Evolutionary conservation across 2,329 filamentous ascomycete genomes (phyloP).

Genomic region (Beauveria caledonica): DNA sequence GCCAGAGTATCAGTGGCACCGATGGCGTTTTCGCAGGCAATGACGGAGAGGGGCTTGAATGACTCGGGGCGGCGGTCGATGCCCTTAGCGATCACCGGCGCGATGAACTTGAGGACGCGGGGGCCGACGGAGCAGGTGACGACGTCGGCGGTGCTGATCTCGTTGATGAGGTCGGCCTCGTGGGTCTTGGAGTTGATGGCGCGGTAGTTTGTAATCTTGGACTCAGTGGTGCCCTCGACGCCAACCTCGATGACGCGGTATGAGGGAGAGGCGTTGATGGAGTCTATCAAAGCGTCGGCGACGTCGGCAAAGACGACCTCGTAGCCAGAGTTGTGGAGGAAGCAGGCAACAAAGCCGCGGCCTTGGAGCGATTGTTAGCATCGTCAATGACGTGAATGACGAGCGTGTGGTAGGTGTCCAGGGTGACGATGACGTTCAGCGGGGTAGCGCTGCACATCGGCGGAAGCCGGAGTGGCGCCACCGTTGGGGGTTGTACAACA

Average conservation of each 20-base stretch:
- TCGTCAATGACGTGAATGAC: background rate
- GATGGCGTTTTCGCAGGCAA: constrained; percentile 97
- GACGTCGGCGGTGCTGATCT: constrained; percentile 79
- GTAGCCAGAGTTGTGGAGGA: constrained; percentile 90
- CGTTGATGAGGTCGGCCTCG: constrained; percentile 70
- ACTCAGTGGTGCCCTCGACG: constrained; percentile 68
- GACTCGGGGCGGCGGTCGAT: constrained; percentile 62
- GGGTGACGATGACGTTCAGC: constrained; percentile 3
- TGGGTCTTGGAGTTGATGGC: constrained; percentile 92
- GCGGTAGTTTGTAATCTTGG: constrained; percentile 88
- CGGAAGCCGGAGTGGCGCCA: constrained; percentile 1
- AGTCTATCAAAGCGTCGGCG: constrained; percentile 71
- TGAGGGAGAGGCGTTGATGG: constrained; percentile 63
- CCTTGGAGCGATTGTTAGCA: constrained; percentile 23
- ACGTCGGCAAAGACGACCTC: constrained; percentile 97
- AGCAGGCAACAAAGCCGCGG: constrained; percentile 80
- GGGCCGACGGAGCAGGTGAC: constrained; percentile 97
- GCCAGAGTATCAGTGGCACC: constrained; percentile 85
- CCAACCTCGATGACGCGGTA: constrained; percentile 95
- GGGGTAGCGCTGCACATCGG: background rate
- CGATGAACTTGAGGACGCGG: constrained; percentile 93
- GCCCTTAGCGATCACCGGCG: constrained; percentile 89
- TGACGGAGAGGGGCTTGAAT: constrained; percentile 69
- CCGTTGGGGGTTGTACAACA: background rate
- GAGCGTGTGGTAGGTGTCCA: background rate